Conservation (phyloP, 257 asterid species). For the Nicotiana paniculata region DNA sequence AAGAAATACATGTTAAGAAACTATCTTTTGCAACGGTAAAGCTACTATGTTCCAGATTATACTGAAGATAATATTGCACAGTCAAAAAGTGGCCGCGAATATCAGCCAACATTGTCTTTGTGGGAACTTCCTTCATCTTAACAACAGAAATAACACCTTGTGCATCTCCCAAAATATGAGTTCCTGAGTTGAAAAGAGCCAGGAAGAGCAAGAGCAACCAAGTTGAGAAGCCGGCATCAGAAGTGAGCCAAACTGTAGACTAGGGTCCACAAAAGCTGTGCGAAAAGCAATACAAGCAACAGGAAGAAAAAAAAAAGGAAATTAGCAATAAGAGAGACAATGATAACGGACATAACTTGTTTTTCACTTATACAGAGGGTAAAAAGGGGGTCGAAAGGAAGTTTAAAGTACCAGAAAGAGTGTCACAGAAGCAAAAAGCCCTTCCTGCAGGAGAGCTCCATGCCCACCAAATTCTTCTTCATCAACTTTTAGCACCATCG, state of each 20-base stretch:
- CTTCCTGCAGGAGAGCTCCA: constrained; percentile 90
- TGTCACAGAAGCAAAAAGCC: constrained; percentile 79
- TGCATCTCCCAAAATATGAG: constrained; percentile 7
- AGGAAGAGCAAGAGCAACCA: not conserved
- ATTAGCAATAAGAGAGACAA: not conserved
- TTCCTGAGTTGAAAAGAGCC: not conserved
- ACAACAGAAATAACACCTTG: constrained; percentile 1
- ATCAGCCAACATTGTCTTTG: constrained; percentile 2
- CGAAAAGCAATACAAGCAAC: not conserved
- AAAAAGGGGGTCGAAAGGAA: not conserved
- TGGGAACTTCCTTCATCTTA: not conserved
- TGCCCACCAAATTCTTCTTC: constrained; percentile 99
- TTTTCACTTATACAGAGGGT: not conserved
- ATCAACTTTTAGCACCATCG: constrained; percentile 62
- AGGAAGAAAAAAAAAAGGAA: not conserved
- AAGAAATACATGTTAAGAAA: not conserved
- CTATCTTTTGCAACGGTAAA: not conserved
- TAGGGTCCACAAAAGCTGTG: constrained; percentile 84
- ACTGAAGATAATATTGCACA: constrained; percentile 5
- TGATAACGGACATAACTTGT: not conserved
- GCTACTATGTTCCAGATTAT: not conserved
- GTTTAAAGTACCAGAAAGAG: constrained; percentile 66
- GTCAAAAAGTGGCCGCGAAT: not conserved
- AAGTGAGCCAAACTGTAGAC: constrained; percentile 96
- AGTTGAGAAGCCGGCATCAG: constrained; percentile 28